A percentile compares a stretch with the other conserved stretches of the same genome.
Evolutionary conservation across 805 yeast genomes (phyloP).

Genomic region (Lachancea nothofagi): DNA sequence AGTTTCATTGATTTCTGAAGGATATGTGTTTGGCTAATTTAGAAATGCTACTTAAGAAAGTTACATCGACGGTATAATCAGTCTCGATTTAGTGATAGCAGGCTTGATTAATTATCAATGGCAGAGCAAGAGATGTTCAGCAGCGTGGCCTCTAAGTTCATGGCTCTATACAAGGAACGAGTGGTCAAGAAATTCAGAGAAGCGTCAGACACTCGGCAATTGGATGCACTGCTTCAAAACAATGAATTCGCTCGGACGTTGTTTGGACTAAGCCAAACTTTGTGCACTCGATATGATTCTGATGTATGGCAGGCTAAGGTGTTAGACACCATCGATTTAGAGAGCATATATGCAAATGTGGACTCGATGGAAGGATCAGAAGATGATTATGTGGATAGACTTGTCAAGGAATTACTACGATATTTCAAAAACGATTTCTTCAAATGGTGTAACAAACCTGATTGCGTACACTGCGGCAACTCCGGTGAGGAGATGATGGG

Average conservation of each 20-base stretch:
- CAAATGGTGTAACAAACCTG: constrained; percentile 72
- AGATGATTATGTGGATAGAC: constrained; percentile 45
- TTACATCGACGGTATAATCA: neutral
- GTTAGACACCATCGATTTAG: constrained; percentile 58
- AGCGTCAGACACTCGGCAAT: constrained; percentile 15
- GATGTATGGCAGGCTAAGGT: constrained; percentile 47
- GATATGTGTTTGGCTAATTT: neutral
- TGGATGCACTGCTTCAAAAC: constrained; percentile 15
- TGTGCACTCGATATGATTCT: constrained; percentile 38
- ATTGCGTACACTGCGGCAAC: constrained; percentile 49
- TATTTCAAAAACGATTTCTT: constrained; percentile 81
- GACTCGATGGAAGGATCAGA: constrained; percentile 25
- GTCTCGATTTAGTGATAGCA: too few species aligned
- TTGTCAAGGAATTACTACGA: constrained; percentile 51
- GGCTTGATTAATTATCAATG: neutral
- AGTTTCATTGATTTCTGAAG: constrained; percentile 4
- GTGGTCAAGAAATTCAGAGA: constrained; percentile 18
- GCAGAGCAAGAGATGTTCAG: neutral
- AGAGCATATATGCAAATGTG: constrained; percentile 46
- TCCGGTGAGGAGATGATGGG: constrained; percentile 35
- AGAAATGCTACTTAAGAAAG: neutral
- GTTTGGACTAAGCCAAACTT: constrained; percentile 16
- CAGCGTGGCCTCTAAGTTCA: constrained; percentile 18
- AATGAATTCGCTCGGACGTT: constrained; percentile 26
- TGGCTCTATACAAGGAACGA: constrained; percentile 18